Evolutionary conservation across 306 rosid species (phyloP).

Genomic region (Notholithocarpus densiflorus): DNA sequence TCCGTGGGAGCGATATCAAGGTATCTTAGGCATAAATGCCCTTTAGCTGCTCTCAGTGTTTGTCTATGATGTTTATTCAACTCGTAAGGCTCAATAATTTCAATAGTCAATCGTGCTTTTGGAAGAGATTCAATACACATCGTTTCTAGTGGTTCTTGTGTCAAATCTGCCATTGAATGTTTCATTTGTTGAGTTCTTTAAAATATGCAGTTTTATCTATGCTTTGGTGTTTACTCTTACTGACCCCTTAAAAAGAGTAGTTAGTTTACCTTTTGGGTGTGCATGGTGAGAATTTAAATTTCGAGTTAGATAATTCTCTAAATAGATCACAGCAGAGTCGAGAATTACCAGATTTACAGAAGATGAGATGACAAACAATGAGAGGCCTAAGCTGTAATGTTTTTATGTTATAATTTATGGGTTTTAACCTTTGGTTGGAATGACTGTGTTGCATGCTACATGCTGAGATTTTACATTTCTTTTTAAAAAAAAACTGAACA

Average conservation of each 20-base stretch:
- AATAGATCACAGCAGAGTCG: background rate
- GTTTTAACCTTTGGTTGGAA: background rate
- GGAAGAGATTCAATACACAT: background rate
- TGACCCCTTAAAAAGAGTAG: background rate
- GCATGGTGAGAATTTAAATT: background rate
- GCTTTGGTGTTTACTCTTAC: background rate
- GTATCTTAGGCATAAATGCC: conserved; percentile 22
- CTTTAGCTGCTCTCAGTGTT: background rate
- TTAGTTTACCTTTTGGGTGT: background rate
- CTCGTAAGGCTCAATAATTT: background rate
- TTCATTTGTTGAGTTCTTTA: background rate
- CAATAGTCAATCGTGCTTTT: background rate
- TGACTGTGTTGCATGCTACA: background rate
- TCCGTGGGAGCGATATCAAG: conserved; percentile 95
- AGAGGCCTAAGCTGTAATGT: background rate
- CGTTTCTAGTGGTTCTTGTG: background rate
- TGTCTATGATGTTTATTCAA: background rate
- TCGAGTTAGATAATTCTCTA: too few species aligned
- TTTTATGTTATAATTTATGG: background rate
- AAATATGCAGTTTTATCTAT: background rate
- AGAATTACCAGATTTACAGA: background rate
- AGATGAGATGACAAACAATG: background rate
- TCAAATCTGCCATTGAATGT: background rate
- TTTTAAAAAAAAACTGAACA: background rate
- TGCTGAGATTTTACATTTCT: background rate